Base-by-base conservation (phyloP, 768 basidiomycete genomes). In the Cystofilobasidium ferigula region DNA sequence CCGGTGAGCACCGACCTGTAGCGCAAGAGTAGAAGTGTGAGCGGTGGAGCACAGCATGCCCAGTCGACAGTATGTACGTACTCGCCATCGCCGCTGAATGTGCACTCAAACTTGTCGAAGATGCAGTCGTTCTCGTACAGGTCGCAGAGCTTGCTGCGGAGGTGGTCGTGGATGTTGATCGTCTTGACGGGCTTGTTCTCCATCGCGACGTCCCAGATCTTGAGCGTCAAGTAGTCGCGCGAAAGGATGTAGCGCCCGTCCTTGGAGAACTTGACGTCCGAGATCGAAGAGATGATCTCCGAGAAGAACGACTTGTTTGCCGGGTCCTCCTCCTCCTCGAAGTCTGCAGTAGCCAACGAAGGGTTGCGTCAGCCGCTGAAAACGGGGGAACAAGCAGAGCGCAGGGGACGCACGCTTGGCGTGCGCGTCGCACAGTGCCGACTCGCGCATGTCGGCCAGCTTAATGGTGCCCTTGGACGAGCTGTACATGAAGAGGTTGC, bases 201-300 rank as follows among this genome's bases (percentile, higher is more conserved):
- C 93, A 98, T 98, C 77, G 95, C 95, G 78, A 98, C 83, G 77
- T 99, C 95, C 95, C 95, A 99, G 74, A 99, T 94, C 82, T 97
- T 97, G 72, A 99, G 80, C 62, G 93, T 94, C 38, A 99, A 80
- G 77, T 98, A 99, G 79, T 99, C 95, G 69, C 95, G 85, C 63
- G 92, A 88, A 51, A 99, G 82, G 73, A 98, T 95, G 78, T 94
- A 95, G 69, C 92, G 85, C 6, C 95, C 95, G 73, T 98, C 95
- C 64, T 86, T 86, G 71, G 92, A 95, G 81, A 99, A 99, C 78
- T 97, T 95, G 77, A 99, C 94, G 77, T 99, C 95, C 57, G 94
- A 98, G 73, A 99, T 97, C 38, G 94, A 98, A 1, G 95, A 98
- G 69, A 99, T 98, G 73, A 98, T 99, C 78, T 99, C 95, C 1